Conservation (phyloP, 306 rosid species). For the Ceratonia siliqua region DNA sequence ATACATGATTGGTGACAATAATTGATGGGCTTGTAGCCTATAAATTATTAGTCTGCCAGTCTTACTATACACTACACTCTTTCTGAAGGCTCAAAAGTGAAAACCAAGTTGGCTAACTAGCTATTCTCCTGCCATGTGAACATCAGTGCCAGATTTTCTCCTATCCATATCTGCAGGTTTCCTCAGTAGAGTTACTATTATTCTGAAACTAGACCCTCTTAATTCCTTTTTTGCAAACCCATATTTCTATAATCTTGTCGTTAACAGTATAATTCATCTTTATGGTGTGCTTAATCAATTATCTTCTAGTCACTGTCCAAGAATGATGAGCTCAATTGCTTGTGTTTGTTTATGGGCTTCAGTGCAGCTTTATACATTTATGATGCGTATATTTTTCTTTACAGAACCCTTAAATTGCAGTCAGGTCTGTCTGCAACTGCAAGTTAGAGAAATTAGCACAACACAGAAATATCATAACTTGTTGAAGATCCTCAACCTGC, state of each 20-base stretch:
- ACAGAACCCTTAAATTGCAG: conserved; percentile 6
- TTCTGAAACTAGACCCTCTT: no score
- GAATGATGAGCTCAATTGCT: conserved; percentile 3
- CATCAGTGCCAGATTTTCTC: background rate
- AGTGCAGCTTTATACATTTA: background rate
- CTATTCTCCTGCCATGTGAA: conserved; percentile 4
- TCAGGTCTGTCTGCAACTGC: background rate
- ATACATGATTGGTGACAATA: conserved; percentile 21
- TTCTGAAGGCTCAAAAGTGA: conserved; percentile 2
- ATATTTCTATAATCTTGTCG: no score
- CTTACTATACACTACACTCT: conserved; percentile 2
- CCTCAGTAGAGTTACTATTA: no score
- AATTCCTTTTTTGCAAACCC: no score
- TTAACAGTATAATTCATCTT: background rate
- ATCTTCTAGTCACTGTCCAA: background rate
- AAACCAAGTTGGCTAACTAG: no score
- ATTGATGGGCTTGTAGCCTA: conserved; percentile 39
- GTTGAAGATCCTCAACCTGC: conserved; percentile 22
- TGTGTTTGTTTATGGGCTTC: conserved; percentile 1
- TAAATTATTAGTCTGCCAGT: conserved; percentile 26
- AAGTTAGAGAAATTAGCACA: conserved; percentile 23
- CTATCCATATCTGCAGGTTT: background rate
- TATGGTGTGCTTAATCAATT: background rate
- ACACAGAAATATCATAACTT: conserved; percentile 8
- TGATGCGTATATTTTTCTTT: no score